Base-by-base conservation (phyloP, 2,329 filamentous ascomycete species). In the Colletotrichum cereale region DNA sequence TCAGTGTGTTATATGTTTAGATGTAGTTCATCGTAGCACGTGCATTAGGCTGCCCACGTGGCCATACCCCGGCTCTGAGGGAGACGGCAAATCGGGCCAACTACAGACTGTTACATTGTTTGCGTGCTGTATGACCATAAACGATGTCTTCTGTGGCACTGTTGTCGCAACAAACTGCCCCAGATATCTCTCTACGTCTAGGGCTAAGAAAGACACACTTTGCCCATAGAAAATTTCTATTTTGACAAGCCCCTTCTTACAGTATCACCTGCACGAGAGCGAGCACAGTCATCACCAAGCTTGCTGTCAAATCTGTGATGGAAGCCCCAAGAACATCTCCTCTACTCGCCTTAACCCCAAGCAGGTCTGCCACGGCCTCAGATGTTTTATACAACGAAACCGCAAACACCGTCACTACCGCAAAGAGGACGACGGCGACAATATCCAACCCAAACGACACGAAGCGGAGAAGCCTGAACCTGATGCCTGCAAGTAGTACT, bases 391-490 rank as follows among this genome's bases (percentile, higher is more conserved):
- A 36, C 5, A 65, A 52, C 5, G 12, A 48, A 12, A 65, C 26
- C 8, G 52, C 18, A 21, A 57, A 65, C 2, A 2, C 50, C 2
- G n/a, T 26, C 18, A 38, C 52, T 48, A 65, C 62, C 2, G 29
- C 40, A 10, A 65, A 65, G 6, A 65, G 40, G 11, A 65, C 3
- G 6, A 57, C 52, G 31, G 47, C 6, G 36, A 65, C 5, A 21
- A 38, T 2, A 26, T 26, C 11, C 12, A 65, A 38, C 14, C 38
- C 40, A 2, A 65, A 36, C 12, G 40, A 65, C 3, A 65, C 12
- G 11, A 65, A 65, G 47, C 26, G 5, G 29, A 65, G 62, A 26
- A 65, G 21, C 48, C 36, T 42, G n/a, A 63, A 55, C 61, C 55
- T 63, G 16, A 63, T 36, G 11, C 61, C 26, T 5, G 61, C 8